A percentile compares a stretch with the other conserved stretches of the same genome.
Evolutionary conservation across 1,284 basidiomycete genomes (phyloP).

Genomic region (Ustilago sp.): DNA sequence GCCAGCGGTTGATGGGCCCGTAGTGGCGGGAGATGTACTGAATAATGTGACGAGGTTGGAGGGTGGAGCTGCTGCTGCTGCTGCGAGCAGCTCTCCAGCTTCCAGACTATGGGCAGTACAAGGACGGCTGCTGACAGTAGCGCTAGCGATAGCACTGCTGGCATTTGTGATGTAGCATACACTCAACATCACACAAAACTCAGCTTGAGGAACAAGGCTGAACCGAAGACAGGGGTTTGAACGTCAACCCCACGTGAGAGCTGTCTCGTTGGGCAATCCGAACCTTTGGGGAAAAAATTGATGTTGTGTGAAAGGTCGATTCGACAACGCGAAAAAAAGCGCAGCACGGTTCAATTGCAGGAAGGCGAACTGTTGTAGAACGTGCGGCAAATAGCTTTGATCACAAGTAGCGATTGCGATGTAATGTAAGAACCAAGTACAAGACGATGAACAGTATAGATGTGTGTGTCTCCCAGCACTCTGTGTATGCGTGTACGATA

Average conservation of each 20-base stretch:
- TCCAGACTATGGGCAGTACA: neutral
- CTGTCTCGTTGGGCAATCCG: neutral
- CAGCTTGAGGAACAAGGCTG: neutral
- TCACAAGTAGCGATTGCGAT: neutral
- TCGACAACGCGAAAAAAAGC: neutral
- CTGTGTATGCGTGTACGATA: no score
- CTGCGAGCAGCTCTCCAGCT: neutral
- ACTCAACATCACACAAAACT: neutral
- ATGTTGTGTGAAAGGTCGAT: neutral
- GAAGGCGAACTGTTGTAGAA: neutral
- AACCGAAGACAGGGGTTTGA: neutral
- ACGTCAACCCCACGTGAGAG: neutral
- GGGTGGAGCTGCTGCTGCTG: neutral
- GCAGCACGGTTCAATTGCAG: constrained; percentile 12
- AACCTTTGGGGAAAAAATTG: neutral
- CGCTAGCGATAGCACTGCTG: neutral
- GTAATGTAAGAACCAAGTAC: neutral
- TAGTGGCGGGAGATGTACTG: neutral
- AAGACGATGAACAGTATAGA: no score
- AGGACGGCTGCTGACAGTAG: neutral
- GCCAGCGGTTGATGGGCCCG: neutral
- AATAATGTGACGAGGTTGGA: neutral
- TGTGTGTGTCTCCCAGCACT: no score
- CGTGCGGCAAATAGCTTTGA: neutral
- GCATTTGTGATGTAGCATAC: neutral